These are phyloP conservation scores for Ceratobasidium sp. DNA, from an alignment of 1,284 basidiomycete genomes.

Conservation along the genomic window DNA sequence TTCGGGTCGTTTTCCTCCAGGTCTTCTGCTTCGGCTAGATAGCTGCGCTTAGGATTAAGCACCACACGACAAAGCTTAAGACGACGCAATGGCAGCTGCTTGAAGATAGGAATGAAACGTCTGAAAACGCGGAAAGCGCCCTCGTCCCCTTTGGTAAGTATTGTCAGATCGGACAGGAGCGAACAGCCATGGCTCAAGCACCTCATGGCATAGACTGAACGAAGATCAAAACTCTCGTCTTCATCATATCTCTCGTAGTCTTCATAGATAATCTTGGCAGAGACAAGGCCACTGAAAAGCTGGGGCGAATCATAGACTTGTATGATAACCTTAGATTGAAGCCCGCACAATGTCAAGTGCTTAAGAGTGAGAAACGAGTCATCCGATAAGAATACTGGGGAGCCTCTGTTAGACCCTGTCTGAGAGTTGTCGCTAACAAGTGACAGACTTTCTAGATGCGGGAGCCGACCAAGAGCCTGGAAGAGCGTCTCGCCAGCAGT, in stretches of 20 bases:
- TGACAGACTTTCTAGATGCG: not conserved
- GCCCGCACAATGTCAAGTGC: not conserved
- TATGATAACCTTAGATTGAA: not conserved
- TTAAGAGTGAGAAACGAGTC: constrained; percentile 3
- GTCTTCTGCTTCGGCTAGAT: no score
- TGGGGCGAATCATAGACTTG: not conserved
- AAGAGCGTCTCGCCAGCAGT: no score
- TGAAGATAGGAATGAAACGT: not conserved
- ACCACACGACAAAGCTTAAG: not conserved
- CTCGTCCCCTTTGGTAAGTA: not conserved
- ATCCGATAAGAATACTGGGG: not conserved
- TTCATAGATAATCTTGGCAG: not conserved
- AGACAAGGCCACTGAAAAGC: not conserved
- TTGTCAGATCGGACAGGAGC: not conserved
- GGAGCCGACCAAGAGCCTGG: no score
- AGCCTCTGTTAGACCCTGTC: no score
- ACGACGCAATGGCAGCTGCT: not conserved
- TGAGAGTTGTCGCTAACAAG: no score
- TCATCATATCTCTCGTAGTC: no score
- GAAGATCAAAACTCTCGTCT: no score
- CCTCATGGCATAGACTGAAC: not conserved
- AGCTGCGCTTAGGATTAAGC: no score
- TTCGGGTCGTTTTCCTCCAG: no score
- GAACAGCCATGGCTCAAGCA: not conserved
- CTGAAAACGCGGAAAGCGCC: not conserved